Evolutionary conservation across 192 early-diverging fungal species (phyloP).

Genomic region (Linnemannia exigua): DNA sequence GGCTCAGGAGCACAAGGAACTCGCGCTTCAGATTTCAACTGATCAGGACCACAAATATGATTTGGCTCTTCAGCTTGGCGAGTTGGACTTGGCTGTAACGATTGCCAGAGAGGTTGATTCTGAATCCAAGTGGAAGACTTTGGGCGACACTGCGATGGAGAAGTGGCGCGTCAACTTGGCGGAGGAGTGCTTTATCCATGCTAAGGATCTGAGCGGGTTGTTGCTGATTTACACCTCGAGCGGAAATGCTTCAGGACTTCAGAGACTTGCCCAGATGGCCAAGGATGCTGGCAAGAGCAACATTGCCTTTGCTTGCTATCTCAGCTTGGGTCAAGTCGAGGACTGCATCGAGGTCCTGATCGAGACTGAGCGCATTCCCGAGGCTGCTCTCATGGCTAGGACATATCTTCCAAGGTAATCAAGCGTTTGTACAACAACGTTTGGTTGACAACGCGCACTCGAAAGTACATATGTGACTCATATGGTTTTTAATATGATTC

Average conservation of each 20-base stretch:
- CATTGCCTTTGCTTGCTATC: constrained; percentile 90
- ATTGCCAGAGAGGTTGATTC: constrained; percentile 90
- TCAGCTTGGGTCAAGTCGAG: constrained; percentile 80
- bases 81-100: constrained; percentile 85
- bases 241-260: constrained; percentile 86
- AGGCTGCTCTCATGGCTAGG: constrained; percentile 95
- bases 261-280: constrained; percentile 79
- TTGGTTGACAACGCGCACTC: neutral
- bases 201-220: constrained; percentile 92
- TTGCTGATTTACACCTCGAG: constrained; percentile 92
- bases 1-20: constrained; percentile 90
- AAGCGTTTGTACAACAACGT: neutral
- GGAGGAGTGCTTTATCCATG: constrained; percentile 89
- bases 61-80: constrained; percentile 88
- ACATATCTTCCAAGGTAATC: constrained; percentile 82
- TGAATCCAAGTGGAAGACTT: constrained; percentile 93
- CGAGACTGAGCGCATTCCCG: constrained; percentile 89
- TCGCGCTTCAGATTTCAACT: constrained; percentile 94
- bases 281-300: constrained; percentile 87
- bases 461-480: neutral
- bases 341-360: constrained; percentile 91
- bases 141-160: constrained; percentile 91
- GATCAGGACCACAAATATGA: constrained; percentile 98
- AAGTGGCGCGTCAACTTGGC: constrained; percentile 95
- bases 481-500: neutral